phyloP scores from a whole-genome alignment of 805 yeast species.

The Cyberlindnera amylophila region DNA sequence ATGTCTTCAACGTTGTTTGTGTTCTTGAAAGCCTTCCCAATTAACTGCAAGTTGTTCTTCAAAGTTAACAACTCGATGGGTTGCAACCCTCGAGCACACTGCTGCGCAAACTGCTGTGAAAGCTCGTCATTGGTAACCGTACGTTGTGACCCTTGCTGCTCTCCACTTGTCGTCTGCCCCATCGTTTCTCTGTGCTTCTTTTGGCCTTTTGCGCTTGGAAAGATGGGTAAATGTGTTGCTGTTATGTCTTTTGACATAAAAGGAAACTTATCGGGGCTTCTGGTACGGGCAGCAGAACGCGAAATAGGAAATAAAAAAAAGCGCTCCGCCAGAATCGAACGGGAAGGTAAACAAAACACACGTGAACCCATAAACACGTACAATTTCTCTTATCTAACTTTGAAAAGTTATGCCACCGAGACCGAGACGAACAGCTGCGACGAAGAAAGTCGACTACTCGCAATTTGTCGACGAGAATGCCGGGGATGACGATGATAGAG shows the following conservation, averaged over 20 bases:
- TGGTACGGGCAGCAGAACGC: too few relatives aligned
- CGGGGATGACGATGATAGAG: slow-evolving; percentile 4
- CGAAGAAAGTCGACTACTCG: slow-evolving; percentile 8
- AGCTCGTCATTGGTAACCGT: slow-evolving; percentile 23
- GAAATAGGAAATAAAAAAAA: too few relatives aligned
- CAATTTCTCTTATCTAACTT: too few relatives aligned
- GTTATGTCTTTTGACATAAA: too few relatives aligned
- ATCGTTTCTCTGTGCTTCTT: slow-evolving; percentile 6
- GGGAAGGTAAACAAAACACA: slow-evolving; percentile 1
- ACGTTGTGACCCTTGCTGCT: not conserved
- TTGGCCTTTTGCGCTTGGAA: too few relatives aligned
- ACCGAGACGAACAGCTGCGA: slow-evolving; percentile 6
- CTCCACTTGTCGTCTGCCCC: slow-evolving; percentile 26
- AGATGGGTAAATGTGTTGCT: too few relatives aligned
- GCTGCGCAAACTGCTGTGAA: slow-evolving; percentile 27
- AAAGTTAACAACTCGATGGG: slow-evolving; percentile 35
- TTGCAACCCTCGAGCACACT: slow-evolving; percentile 30
- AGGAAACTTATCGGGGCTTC: too few relatives aligned
- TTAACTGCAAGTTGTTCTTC: slow-evolving; percentile 19
- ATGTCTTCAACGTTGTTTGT: not conserved
- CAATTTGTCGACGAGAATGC: slow-evolving; percentile 7
- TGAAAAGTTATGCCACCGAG: not conserved
- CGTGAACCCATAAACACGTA: not conserved
- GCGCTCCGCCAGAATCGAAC: too few relatives aligned
- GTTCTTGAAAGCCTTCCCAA: slow-evolving; percentile 17